Evolutionary conservation across 495 filamentous ascomycete species (phyloP), one percentile per base, ranked within the genome.

Genomic region (Trypethelium eluteriae): DNA sequence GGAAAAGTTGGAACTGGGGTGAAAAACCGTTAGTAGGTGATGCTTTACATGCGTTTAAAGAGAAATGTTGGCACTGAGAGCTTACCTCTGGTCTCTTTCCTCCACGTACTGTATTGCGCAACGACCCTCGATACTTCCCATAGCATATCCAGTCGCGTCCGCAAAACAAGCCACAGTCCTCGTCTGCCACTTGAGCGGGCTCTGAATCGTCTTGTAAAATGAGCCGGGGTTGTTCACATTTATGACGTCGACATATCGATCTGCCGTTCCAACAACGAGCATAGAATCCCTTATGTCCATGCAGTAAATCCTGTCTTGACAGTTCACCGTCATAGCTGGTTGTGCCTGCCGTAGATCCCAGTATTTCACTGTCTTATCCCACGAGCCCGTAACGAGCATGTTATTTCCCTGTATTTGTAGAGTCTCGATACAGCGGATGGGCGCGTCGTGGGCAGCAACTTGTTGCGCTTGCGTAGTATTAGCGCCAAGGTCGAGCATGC

Each of bases 341-440:
- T 76, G 81, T 44, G 79, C 76, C 68, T 84, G 81, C 18, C 92
- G 87, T 62, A 96, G 76, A 75, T 98, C 93, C 93, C 93, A 98
- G 79, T 93, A 96, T 75, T 94, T 96, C 76, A 98, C 79, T 1
- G 87, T 94, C 80, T 94, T 95, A 79, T 98, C 93, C 93, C 93
- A 98, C 2, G 89, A 92, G 44, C 93, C 93, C 1, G 93, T 94
- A 35, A 93, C 86, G 39, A 96, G 81, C 74, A 94, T 86, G 53
- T 79, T 77, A 70, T 78, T 80, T 64, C 75, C 79, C 62, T 79
- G 83, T 65, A 75, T 81, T 71, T 84, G 81, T 71, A 93, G 88
- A 81, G 92, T 93, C 61, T 90, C 86, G 50, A 89, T 88, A 74
- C 82, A 86, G 68, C 86, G 85, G 69, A 98, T 87, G 2, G 93